Conservation (phyloP, 495 filamentous ascomycete species). For the Trichoderma asperelloides region DNA sequence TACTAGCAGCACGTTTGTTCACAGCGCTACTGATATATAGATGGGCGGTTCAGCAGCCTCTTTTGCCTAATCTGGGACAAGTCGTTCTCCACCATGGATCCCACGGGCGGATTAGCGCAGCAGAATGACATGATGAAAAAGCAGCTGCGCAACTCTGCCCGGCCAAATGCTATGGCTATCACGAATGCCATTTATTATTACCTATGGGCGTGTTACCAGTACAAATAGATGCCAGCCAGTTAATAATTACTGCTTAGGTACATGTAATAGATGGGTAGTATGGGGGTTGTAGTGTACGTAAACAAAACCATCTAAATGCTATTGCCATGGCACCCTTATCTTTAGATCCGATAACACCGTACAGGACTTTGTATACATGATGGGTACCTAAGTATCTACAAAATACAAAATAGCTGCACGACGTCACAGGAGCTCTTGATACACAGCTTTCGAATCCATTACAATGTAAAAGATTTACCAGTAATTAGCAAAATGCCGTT, state of each 20-base stretch:
- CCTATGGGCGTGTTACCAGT: too few species aligned
- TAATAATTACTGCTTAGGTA: too few species aligned
- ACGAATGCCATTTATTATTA: background rate
- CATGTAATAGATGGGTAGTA: too few species aligned
- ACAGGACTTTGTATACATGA: background rate
- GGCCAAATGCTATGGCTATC: background rate
- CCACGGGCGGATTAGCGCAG: background rate
- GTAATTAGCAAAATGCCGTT: too few species aligned
- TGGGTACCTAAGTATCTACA: too few species aligned
- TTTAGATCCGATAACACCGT: background rate
- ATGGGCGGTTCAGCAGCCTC: background rate
- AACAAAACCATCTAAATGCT: background rate
- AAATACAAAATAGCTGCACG: too few species aligned
- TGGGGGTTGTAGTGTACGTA: background rate
- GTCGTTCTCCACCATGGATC: background rate
- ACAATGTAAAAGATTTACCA: too few species aligned
- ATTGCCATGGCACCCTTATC: background rate
- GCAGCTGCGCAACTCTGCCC: background rate
- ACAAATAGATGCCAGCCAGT: too few species aligned
- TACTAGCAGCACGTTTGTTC: too few species aligned
- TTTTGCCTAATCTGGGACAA: conserved; percentile 2
- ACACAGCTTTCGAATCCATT: too few species aligned
- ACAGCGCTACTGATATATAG: background rate
- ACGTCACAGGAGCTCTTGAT: too few species aligned
- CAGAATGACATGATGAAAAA: background rate